Evolutionary conservation across 2,329 filamentous ascomycete species (phyloP), one percentile per base, ranked within the genome.

Genomic region (Arthrinium puccinioides): DNA sequence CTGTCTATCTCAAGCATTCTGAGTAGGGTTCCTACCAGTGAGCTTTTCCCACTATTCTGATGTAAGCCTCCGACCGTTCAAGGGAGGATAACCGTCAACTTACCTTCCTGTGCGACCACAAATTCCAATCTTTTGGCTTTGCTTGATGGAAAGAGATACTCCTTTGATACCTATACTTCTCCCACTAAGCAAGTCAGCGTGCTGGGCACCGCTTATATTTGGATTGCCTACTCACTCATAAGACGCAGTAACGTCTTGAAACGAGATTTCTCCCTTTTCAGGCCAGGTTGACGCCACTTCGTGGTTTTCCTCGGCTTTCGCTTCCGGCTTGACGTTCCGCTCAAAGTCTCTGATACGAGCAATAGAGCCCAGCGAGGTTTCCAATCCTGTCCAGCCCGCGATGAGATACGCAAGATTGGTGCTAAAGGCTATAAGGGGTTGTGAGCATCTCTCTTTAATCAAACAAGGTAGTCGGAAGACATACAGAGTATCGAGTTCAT

Each of bases 291-390:
- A 9, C 9, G 30, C 11, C 6, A 18, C 9, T 9, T 18, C 18
- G 30, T 20, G 30, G 10, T 9, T 32, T 9, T 32, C 30, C 18
- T 13, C 24, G n/a, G 18, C 15, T 9, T 37, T n/a, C n/a, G n/a
- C 34, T 28, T 37, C 34, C 21, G 34, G 25, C 23, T 29, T 6
- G 4, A 37, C 18, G 3, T 11, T 20, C 9, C 13, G 24, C 13
- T 37, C 24, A 16, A 37, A 16, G 11, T 21, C 11, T 20, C 11
- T 19, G 8, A 37, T 14, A 18, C 34, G 15, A 7, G 25, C 24
- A 19, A 37, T 28, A 21, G 34, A 28, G 8, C 24, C 34, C 4
- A 37, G 34, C 16, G 34, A 37, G 13, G 25, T 37, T 14, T 37
- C 34, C 11, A 37, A 24, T 35, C 13, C 8, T 8, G 23, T 25